Evolutionary conservation across 2,329 filamentous ascomycete genomes (phyloP).

Genomic region (Colletotrichum sp.): DNA sequence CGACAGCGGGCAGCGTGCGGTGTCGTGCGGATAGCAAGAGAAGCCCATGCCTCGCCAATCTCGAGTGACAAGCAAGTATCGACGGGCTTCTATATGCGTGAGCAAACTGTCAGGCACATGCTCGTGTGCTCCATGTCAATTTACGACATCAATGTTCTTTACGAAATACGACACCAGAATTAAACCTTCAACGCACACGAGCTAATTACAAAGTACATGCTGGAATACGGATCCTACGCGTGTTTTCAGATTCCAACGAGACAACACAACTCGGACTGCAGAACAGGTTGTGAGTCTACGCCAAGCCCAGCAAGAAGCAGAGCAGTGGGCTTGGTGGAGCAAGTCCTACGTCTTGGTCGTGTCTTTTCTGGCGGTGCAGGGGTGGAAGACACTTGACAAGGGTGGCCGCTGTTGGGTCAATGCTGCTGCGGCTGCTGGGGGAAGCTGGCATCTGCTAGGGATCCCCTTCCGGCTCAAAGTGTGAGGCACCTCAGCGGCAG

Average conservation of each 20-base stretch:
- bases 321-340: conserved; percentile 6
- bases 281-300: conserved; percentile 7
- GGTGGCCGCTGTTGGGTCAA: not conserved
- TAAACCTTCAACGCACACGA: not conserved
- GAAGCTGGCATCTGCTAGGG: not conserved
- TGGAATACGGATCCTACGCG: not conserved
- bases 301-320: conserved; percentile 1
- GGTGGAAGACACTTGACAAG: not conserved
- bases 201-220: not conserved
- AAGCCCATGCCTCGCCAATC: not conserved
- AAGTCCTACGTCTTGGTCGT: not conserved
- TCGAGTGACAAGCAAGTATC: not conserved
- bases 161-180: not conserved
- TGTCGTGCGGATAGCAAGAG: not conserved
- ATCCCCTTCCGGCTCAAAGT: not conserved
- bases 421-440: not conserved
- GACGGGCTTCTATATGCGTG: not conserved
- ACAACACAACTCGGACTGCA: not conserved
- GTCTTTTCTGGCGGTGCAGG: not conserved
- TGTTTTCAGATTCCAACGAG: not conserved
- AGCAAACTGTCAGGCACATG: not conserved
- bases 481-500: not conserved
- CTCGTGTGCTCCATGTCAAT: not conserved
- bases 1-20: not conserved
- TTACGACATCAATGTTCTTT: not conserved